Conservation (phyloP, 768 basidiomycete species). For the Kwoniella botswanensis region DNA sequence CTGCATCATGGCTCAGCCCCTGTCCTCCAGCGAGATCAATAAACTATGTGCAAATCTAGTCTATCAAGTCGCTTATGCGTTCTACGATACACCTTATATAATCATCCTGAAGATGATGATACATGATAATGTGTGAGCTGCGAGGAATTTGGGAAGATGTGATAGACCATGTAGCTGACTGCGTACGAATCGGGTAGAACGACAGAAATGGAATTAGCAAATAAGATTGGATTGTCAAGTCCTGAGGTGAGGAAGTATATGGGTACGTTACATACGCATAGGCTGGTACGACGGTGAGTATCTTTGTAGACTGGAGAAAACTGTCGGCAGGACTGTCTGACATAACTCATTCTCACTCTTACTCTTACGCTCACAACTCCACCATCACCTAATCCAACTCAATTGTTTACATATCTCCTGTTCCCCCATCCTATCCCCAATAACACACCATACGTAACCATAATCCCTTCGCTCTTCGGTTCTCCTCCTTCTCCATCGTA, state of each 20-base stretch:
- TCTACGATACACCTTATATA: constrained; percentile 90
- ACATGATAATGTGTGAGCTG: constrained; percentile 86
- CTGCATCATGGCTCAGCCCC: constrained; percentile 29
- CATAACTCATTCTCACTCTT: too few relatives aligned
- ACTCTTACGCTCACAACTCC: too few relatives aligned
- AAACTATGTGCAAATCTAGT: constrained; percentile 65
- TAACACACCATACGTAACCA: too few relatives aligned
- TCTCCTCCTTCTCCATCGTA: too few relatives aligned
- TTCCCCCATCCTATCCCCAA: too few relatives aligned
- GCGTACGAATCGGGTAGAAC: neutral
- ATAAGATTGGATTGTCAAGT: constrained; percentile 27
- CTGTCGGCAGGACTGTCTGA: too few relatives aligned
- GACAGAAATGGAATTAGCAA: constrained; percentile 20
- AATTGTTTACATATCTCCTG: too few relatives aligned
- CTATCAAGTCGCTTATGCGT: constrained; percentile 88
- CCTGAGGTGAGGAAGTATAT: constrained; percentile 55
- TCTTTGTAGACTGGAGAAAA: too few relatives aligned
- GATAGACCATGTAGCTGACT: too few relatives aligned
- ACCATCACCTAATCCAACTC: too few relatives aligned
- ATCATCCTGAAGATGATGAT: constrained; percentile 94
- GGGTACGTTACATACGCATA: constrained; percentile 50
- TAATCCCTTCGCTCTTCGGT: too few relatives aligned
- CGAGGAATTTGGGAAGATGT: neutral
- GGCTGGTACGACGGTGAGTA: constrained; percentile 51
- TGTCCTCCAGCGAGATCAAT: constrained; percentile 40